Base-by-base conservation (phyloP, 2,329 filamentous ascomycete species). In the Kalaharituber pfeilii region DNA sequence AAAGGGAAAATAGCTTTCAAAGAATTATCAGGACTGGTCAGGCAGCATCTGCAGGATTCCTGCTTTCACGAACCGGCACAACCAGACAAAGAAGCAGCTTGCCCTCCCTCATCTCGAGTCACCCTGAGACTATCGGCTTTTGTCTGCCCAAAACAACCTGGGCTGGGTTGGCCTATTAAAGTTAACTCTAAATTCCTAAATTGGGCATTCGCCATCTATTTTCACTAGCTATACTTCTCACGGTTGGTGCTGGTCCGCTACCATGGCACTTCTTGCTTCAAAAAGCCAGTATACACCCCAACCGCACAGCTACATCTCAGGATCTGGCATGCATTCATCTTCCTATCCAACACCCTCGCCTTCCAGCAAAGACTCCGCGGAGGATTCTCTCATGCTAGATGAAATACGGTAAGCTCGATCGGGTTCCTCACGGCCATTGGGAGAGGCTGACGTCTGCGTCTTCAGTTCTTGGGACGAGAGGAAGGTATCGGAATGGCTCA, bases 401-500 rank as follows among this genome's bases (percentile, higher is more conserved):
- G 62, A 64, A 58, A 61, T 64, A 55, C 56, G 62, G 62, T 63
- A 59, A 36, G 57, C 22, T 20, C 25, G 22, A 36, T 44, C 15
- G 15, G 24, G 25, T 36, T 9, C 30, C n/a, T 36, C 9, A 36
- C n/a, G 9, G 9, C 30, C n/a, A 9, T 36, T 9, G n/a, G n/a
- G 9, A 9, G 30, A 36, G n/a, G n/a, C 30, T 36, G n/a, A 36
- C 30, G n/a, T n/a, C 9, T 36, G n/a, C n/a, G n/a, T 18, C 4
- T 63, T n/a, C 62, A 78, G 74, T 62, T 73, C 70, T 22, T 96
- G 89, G 89, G 82, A 89, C 66, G 91, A 96, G 71, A 83, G 88
- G 62, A 81, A 81, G 62, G 91, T 98, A 27, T 84, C 84, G 65
- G 85, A 94, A 51, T 98, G 94, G 76, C 75, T 98, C 59, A 77